Evolutionary conservation across 148 eudicot genomes (phyloP).

Genomic region (Vaccinium corymbosum): DNA sequence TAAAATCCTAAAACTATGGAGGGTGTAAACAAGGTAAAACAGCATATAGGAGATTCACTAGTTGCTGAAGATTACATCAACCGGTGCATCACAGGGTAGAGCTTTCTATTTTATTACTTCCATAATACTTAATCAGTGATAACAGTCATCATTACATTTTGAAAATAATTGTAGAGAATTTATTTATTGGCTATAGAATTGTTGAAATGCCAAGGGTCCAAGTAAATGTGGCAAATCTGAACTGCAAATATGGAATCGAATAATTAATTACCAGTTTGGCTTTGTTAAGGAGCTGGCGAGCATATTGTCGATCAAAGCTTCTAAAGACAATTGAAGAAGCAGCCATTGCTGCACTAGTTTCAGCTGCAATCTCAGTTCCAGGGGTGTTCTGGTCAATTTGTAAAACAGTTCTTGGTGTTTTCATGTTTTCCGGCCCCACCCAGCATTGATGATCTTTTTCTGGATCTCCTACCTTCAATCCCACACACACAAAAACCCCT

Average conservation of each 20-base stretch:
- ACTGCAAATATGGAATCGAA: background rate
- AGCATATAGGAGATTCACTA: background rate
- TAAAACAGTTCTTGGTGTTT: slow-evolving; percentile 51
- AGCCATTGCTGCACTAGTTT: slow-evolving; percentile 85
- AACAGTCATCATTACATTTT: background rate
- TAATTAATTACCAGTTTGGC: slow-evolving; percentile 47
- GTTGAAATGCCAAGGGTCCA: background rate
- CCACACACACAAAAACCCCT: background rate
- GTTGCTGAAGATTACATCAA: background rate
- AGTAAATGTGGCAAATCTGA: background rate
- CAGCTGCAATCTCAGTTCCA: slow-evolving; percentile 95
- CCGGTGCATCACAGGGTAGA: background rate
- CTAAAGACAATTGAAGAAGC: slow-evolving; percentile 67
- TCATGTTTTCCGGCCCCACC: slow-evolving; percentile 80
- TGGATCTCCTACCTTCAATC: slow-evolving; percentile 66
- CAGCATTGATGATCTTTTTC: slow-evolving; percentile 67
- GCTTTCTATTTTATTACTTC: background rate
- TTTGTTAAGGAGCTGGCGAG: slow-evolving; percentile 49
- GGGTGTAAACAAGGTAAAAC: background rate
- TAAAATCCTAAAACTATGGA: background rate
- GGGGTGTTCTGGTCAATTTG: slow-evolving; percentile 50
- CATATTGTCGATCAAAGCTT: slow-evolving; percentile 35
- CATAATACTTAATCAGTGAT: background rate
- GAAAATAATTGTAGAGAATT: background rate
- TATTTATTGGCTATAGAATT: background rate